phyloP scores from a whole-genome alignment of 1,139 yeast genomes.

The Yamadazyma spencermartinsiae region DNA sequence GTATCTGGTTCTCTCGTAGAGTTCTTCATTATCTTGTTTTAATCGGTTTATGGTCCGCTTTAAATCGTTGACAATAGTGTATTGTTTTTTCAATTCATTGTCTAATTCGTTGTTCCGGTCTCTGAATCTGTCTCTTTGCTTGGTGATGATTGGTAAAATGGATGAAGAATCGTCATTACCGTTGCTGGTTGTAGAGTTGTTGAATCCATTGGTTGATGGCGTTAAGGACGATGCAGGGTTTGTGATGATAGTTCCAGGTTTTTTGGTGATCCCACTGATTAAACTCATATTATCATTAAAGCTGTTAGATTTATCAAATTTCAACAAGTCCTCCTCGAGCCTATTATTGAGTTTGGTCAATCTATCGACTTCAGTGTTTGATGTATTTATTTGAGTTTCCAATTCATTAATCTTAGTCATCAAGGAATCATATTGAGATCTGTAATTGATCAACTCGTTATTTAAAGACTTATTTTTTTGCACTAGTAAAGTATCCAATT shows the following conservation, averaged over 20 bases:
- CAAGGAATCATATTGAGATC: constrained; percentile 52
- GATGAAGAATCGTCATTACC: constrained; percentile 40
- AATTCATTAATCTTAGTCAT: constrained; percentile 37
- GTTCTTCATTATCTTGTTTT: constrained; percentile 71
- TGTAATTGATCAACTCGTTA: constrained; percentile 56
- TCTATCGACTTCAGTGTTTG: constrained; percentile 35
- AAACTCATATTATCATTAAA: constrained; percentile 69
- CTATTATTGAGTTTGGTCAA: constrained; percentile 51
- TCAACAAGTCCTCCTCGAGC: constrained; percentile 69
- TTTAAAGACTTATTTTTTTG: constrained; percentile 62
- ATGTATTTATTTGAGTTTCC: constrained; percentile 36
- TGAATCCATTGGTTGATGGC: constrained; percentile 1
- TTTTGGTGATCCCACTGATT: constrained; percentile 59
- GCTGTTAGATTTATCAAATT: constrained; percentile 44
- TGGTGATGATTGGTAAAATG: constrained; percentile 84
- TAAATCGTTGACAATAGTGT: constrained; percentile 54
- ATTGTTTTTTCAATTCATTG: constrained; percentile 68
- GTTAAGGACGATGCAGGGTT: constrained; percentile 5
- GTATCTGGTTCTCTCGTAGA: constrained; percentile 81
- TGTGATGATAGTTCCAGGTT: constrained; percentile 24
- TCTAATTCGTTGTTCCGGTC: constrained; percentile 80
- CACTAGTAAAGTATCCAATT: constrained; percentile 51
- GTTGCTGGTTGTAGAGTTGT: constrained; percentile 12
- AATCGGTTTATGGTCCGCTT: constrained; percentile 63
- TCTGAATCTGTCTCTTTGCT: constrained; percentile 91